Base-by-base conservation (phyloP, 495 filamentous ascomycete genomes). In the Penicilliopsis zonata region DNA sequence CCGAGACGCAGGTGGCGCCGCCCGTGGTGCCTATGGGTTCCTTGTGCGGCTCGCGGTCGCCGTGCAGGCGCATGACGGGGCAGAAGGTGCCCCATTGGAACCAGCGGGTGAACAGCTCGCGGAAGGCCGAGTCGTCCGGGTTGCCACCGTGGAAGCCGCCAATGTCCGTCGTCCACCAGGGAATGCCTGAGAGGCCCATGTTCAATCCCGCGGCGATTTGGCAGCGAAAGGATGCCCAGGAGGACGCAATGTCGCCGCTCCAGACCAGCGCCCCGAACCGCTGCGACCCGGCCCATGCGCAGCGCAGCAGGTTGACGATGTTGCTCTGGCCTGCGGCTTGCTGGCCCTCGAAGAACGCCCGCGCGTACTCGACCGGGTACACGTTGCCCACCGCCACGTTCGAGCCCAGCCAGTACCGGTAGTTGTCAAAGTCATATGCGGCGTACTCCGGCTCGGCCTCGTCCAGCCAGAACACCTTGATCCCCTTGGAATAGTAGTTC, bases 61-160 rank as follows among this genome's bases (percentile, higher is more conserved):
- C 70, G 38, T 76, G 72, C 13, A 74, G 48, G 7, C 70, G 54
- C 59, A 76, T 72, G 4, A 74, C 72, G 18, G 70, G 69, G 36
- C 67, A 74, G 46, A 73, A 76, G 1, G 69, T 46, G 2, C 69
- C 70, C 67, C 68, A 74, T 37, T 75, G 70, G 45, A 75, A 76
- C 72, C 72, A 76, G 2, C 72, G 55, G 3, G 65, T 61, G 42
- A 76, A 70, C 9, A 76, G 49, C 36, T 76, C 70, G 2, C 69
- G 46, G 45, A 76, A 76, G 0, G 38, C 55, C n/a, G 53, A 47
- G 31, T 72, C 63, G 21, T 57, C 50, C 0, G 68, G 61, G 27
- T 70, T 59, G 2, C 72, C 70, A 6, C 70, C 70, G 46, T 72
- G 65, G 44, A 76, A 74, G 0, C 70, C 72, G 7, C 72, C 70